Conservation (phyloP, 2,329 filamentous ascomycete genomes). For the Sporothrix schenckii region DNA sequence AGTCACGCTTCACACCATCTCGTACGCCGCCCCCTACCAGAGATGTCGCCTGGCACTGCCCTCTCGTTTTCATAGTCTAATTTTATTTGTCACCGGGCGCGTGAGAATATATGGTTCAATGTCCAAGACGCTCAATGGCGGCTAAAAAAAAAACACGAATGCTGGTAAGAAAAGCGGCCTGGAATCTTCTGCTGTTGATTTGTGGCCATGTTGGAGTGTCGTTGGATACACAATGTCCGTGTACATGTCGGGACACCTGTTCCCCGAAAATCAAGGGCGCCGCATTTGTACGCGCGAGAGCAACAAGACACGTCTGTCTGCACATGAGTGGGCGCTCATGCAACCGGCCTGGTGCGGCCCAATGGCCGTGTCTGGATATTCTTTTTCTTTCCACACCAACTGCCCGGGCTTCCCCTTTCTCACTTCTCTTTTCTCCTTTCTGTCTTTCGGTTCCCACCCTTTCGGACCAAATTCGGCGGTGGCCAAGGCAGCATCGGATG, state of each 20-base stretch:
- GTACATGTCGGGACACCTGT: not conserved
- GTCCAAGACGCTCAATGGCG: not conserved
- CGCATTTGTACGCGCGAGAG: not conserved
- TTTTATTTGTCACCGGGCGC: not conserved
- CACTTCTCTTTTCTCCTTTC: not conserved
- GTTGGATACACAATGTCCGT: not conserved
- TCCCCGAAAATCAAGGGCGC: not conserved
- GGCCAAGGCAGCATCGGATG: not conserved
- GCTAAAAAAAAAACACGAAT: not conserved
- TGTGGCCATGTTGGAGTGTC: not conserved
- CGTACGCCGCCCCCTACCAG: no score
- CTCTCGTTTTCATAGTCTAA: slow-evolving; percentile 1
- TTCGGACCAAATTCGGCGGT: slow-evolving; percentile 19
- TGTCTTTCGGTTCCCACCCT: no score
- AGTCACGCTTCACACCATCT: slow-evolving; percentile 11
- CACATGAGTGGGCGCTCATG: slow-evolving; percentile 22
- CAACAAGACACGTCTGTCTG: slow-evolving; percentile 5
- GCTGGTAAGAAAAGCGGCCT: slow-evolving; percentile 4
- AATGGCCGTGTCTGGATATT: not conserved
- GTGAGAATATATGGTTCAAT: no score
- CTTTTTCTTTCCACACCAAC: not conserved
- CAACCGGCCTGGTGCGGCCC: not conserved
- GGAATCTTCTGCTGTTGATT: not conserved
- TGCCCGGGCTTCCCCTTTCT: not conserved
- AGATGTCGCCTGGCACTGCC: not conserved